Percentiles rank a stretch among this genome's conserved stretches.
Evolutionary conservation across 768 basidiomycete genomes (phyloP).

Genomic region (Boletus huronensis): DNA sequence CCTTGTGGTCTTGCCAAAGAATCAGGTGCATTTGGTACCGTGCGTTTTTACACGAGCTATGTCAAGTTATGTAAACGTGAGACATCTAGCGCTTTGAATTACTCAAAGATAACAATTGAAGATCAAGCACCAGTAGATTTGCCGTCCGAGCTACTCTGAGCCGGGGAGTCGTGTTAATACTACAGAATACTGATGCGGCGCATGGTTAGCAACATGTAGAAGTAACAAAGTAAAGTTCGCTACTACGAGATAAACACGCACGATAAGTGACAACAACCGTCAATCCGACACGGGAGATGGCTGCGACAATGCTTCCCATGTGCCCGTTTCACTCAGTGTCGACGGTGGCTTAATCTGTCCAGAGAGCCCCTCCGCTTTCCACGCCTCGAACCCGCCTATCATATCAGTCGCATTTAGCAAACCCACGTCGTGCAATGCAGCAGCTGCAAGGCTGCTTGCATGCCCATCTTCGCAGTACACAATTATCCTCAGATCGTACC

Average conservation of each 20-base stretch:
- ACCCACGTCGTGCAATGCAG: slow-evolving; percentile 65
- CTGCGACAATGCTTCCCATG: slow-evolving; percentile 30
- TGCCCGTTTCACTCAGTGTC: slow-evolving; percentile 28
- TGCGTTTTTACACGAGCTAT: neutral
- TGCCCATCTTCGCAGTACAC: slow-evolving; percentile 74
- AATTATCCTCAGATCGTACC: slow-evolving; percentile 73
- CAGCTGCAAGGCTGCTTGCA: slow-evolving; percentile 69
- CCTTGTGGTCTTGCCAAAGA: neutral
- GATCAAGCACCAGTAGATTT: neutral
- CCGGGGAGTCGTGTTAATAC: neutral
- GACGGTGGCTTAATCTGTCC: slow-evolving; percentile 38
- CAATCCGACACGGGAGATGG: slow-evolving; percentile 25
- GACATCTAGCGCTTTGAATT: neutral
- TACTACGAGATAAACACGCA: slow-evolving; percentile 1
- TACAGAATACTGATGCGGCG: neutral
- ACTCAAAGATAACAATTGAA: neutral
- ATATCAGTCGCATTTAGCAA: slow-evolving; percentile 74
- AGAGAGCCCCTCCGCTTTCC: slow-evolving; percentile 68
- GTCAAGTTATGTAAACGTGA: neutral
- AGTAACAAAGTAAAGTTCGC: neutral
- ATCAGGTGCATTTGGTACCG: neutral
- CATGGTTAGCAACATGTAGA: neutral
- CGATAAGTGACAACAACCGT: neutral
- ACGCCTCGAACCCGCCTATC: slow-evolving; percentile 68
- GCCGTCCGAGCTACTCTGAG: neutral